phyloP scores from a whole-genome alignment of 2,329 filamentous ascomycete species.

The Colletotrichum tofieldiae region DNA sequence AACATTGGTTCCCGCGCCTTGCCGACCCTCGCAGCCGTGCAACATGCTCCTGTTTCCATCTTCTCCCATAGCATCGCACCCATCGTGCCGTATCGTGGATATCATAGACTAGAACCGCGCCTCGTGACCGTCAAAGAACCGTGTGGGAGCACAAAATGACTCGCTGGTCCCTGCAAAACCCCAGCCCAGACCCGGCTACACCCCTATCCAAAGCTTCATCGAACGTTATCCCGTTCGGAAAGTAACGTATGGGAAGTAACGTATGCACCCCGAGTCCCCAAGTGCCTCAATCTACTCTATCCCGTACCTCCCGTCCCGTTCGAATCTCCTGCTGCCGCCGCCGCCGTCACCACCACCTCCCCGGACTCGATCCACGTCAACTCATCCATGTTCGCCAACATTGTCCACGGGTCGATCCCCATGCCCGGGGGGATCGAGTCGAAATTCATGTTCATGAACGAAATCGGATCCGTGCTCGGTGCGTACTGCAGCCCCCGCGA shows the following conservation, averaged over 20 bases:
- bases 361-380: slow-evolving; percentile 28
- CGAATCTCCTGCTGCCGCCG: neutral
- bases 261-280: neutral
- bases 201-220: neutral
- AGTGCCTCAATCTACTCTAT: neutral
- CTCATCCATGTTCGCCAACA: slow-evolving; percentile 33
- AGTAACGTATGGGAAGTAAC: neutral
- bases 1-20: neutral
- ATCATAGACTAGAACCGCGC: neutral
- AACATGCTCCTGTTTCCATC: neutral
- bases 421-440: slow-evolving; percentile 7
- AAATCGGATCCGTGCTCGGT: slow-evolving; percentile 33
- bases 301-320: neutral
- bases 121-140: neutral
- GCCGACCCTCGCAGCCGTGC: neutral
- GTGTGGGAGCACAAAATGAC: neutral
- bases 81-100: neutral
- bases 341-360: neutral
- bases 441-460: slow-evolving; percentile 25
- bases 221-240: neutral
- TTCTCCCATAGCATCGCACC: neutral
- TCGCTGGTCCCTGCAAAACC: neutral
- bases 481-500: slow-evolving; percentile 38
- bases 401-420: slow-evolving; percentile 37
- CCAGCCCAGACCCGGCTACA: neutral